Conservation (phyloP, 225 moss, liverwort and hornwort species). For the Neckera pumila region DNA sequence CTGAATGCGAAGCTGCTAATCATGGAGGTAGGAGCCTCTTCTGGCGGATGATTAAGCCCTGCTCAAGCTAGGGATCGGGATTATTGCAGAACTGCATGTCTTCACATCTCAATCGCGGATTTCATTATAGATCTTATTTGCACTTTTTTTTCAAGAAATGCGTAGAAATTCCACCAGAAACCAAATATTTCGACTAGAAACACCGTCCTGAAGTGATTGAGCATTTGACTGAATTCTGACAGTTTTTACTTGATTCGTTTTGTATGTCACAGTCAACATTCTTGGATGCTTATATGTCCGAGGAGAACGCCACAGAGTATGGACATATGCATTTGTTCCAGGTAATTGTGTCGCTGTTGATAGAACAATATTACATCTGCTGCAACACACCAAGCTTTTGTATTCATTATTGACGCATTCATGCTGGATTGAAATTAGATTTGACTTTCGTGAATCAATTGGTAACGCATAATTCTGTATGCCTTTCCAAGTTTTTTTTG, state of each 20-base stretch:
- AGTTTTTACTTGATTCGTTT: not conserved
- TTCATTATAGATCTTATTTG: not conserved
- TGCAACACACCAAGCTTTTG: not conserved
- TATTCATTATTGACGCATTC: not conserved
- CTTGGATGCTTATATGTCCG: constrained; percentile 51
- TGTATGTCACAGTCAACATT: constrained; percentile 61
- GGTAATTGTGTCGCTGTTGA: constrained; percentile 21
- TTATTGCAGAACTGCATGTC: not conserved
- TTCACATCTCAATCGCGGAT: not conserved
- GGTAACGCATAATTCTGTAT: not conserved
- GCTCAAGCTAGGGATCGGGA: not conserved
- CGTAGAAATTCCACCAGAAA: not conserved
- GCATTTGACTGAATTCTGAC: not conserved
- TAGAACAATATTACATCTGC: not conserved
- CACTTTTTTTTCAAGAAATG: not conserved
- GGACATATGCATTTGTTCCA: constrained; percentile 84
- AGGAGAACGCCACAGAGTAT: constrained; percentile 64
- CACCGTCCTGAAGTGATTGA: not conserved
- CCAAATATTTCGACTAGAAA: not conserved
- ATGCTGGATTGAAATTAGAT: not conserved
- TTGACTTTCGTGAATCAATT: not conserved
- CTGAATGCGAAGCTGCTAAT: constrained; percentile 76
- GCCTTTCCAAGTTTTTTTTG: not conserved
- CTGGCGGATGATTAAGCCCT: not conserved
- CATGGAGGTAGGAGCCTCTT: constrained; percentile 63